Percentiles rank a stretch among this genome's conserved stretches.
phyloP scores from a whole-genome alignment of 1,139 yeast species.

The Blastobotrys persicus region DNA sequence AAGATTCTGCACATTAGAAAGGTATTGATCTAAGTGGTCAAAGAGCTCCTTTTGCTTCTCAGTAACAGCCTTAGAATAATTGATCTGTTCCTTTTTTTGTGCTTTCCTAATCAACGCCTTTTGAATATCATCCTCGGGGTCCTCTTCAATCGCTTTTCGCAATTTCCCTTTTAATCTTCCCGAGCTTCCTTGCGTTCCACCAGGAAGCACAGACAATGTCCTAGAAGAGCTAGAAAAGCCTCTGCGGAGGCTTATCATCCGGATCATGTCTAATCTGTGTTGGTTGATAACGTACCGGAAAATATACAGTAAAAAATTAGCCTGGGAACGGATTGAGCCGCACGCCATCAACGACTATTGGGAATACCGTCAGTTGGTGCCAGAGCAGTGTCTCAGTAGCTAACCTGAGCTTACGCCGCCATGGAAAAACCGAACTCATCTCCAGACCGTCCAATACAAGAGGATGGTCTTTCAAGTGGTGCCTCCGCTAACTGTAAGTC shows the following conservation, averaged over 20 bases:
- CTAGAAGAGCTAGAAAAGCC: neutral
- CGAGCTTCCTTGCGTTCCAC: neutral
- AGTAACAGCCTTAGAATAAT: conserved; percentile 12
- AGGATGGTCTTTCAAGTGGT: neutral
- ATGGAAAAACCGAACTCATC: neutral
- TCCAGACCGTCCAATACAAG: neutral
- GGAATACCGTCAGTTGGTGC: too few relatives aligned
- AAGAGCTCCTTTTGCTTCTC: conserved; percentile 9
- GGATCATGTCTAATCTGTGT: neutral
- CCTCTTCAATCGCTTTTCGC: conserved; percentile 7
- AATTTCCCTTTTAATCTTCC: neutral
- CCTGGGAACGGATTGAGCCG: neutral
- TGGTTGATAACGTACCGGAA: neutral
- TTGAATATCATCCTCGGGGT: conserved; percentile 9
- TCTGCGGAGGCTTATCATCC: neutral
- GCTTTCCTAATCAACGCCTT: conserved; percentile 6
- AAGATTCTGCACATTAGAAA: conserved; percentile 20
- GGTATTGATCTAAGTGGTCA: conserved; percentile 20
- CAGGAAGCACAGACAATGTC: neutral
- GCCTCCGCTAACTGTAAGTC: too few relatives aligned
- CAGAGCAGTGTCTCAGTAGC: too few relatives aligned
- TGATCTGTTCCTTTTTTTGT: conserved; percentile 13
- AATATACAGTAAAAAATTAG: too few relatives aligned
- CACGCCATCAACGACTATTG: too few relatives aligned
- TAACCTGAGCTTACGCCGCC: too few relatives aligned